Percentiles rank a stretch among this genome's conserved stretches.
Conservation (phyloP, 495 filamentous ascomycete genomes). For the Penicillium malachiteum region DNA sequence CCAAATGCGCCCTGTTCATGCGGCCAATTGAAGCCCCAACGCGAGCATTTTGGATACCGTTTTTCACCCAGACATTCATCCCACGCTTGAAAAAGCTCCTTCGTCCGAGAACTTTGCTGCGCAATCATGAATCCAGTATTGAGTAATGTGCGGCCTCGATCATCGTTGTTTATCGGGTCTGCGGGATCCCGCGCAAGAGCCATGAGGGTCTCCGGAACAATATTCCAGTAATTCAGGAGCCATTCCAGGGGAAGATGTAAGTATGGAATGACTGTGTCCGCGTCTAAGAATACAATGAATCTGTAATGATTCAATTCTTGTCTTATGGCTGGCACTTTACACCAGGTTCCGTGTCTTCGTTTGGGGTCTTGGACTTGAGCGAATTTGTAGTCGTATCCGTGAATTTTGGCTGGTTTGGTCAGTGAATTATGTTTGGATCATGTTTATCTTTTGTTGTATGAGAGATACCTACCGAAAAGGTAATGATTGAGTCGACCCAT, state of each 20-base stretch:
- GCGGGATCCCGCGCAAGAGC: constrained; percentile 45
- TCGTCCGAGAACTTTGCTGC: constrained; percentile 33
- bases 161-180: constrained; percentile 28
- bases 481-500: constrained; percentile 42
- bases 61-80: constrained; percentile 31
- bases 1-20: constrained; percentile 43
- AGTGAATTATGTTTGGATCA: neutral
- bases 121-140: constrained; percentile 44
- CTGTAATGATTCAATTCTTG: constrained; percentile 45
- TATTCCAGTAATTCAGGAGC: constrained; percentile 55
- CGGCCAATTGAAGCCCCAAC: constrained; percentile 31
- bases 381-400: constrained; percentile 56
- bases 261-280: constrained; percentile 47
- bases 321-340: constrained; percentile 47
- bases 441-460: neutral
- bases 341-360: constrained; percentile 43
- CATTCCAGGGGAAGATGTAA: constrained; percentile 53
- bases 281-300: constrained; percentile 51
- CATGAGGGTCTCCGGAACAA: constrained; percentile 38
- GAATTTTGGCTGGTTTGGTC: constrained; percentile 37
- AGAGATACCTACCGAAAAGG: constrained; percentile 27
- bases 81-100: constrained; percentile 39
- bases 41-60: constrained; percentile 28
- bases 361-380: constrained; percentile 15
- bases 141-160: constrained; percentile 26